A percentile compares a stretch with the other conserved stretches of the same genome.
Conservation (phyloP, 2,329 filamentous ascomycete genomes). For the Ophiostoma sp. region DNA sequence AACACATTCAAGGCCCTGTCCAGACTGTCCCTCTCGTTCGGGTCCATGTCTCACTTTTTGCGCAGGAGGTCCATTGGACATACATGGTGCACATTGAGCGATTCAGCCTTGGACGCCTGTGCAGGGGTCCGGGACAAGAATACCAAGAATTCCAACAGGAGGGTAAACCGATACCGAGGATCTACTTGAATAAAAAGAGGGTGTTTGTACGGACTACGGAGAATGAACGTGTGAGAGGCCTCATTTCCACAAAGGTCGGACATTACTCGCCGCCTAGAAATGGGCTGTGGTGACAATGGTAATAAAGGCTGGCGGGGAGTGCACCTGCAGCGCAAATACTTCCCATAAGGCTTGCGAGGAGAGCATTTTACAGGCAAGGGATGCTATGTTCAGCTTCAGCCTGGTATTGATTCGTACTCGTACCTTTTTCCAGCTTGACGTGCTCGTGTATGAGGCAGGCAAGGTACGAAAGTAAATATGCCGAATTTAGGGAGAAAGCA, state of each 20-base stretch:
- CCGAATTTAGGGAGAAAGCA: not conserved
- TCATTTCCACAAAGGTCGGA: too few species aligned
- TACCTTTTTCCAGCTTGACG: not conserved
- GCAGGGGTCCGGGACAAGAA: not conserved
- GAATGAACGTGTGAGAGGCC: not conserved
- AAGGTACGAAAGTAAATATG: not conserved
- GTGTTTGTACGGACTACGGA: too few species aligned
- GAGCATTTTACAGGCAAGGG: not conserved
- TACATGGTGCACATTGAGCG: not conserved
- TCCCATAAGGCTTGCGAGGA: not conserved
- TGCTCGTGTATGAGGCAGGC: not conserved
- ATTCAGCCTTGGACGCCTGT: not conserved
- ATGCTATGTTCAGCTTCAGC: not conserved
- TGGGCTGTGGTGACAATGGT: not conserved
- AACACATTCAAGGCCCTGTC: not conserved
- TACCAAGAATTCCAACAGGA: not conserved
- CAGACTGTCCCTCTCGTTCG: not conserved
- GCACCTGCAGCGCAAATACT: not conserved
- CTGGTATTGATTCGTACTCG: not conserved
- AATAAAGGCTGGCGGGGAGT: too few species aligned
- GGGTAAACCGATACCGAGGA: not conserved
- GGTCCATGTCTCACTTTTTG: not conserved
- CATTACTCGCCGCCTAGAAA: not conserved
- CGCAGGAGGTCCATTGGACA: not conserved
- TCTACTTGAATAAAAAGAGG: not conserved